Evolutionary conservation across 2,329 filamentous ascomycete genomes (phyloP), one percentile per base, ranked within the genome.

Genomic region (Fusarium sp.): DNA sequence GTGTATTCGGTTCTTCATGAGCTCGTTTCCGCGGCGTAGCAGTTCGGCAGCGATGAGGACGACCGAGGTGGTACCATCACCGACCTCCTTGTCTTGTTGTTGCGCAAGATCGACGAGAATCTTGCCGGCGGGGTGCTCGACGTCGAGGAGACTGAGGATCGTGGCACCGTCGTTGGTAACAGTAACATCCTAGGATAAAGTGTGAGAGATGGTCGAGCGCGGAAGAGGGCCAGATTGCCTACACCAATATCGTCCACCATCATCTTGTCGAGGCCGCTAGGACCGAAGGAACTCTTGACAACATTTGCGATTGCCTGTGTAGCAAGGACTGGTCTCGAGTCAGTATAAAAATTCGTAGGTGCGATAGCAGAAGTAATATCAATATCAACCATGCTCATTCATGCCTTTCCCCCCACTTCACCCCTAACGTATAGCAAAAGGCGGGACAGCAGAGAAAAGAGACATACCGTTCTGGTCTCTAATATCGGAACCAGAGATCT

Each of bases 1-100:
- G 81, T 99, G 95, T 86, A 99, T 99, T 77, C 93, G 91, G 86
- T 98, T 99, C 84, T 95, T 97, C 91, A 98, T 96, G 67, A 99
- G 86, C 81, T 99, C 95, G 82, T 99, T 99, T 63, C 88, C 95
- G 78, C 95, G 86, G 76, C 91, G 88, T 73, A 99, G 83, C 67
- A 99, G 89, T 82, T 99, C 95, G 60, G 95, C 92, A 48, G 95
- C 95, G 77, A 99, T 97, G 69, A 99, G 86, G 56, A 99, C 95
- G 47, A 99, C 95, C 44, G 94, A 98, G 19, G 95, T 99, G 44
- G 95, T 99, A 70, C 95, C 95, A 81, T 99, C 95, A 71, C 95
- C 95, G 52, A 99, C 95, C 79, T 99, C 95, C 82, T 96, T 97
- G 77, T 99, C 95, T 80, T 99, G 95, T 79, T 99, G 95, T 69